Evolutionary conservation across 805 yeast species (phyloP).

Genomic region (Scheffersomyces coipomensis): DNA sequence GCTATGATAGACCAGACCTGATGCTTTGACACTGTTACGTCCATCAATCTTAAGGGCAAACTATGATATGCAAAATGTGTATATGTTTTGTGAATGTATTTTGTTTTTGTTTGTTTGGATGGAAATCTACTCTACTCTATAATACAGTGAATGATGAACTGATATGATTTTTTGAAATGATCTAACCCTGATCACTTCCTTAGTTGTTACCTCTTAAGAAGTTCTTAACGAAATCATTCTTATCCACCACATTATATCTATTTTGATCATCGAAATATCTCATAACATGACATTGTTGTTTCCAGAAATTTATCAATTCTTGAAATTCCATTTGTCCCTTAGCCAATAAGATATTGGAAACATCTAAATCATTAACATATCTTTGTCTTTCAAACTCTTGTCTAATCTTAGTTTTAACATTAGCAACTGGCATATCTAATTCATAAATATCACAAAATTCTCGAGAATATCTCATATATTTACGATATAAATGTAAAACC

Average conservation of each 20-base stretch:
- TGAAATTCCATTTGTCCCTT: slow-evolving; percentile 92
- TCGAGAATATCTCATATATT: slow-evolving; percentile 62
- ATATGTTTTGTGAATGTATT: no score
- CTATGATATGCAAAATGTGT: no score
- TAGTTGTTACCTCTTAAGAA: slow-evolving; percentile 61
- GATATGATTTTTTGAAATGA: no score
- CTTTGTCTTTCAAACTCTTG: slow-evolving; percentile 88
- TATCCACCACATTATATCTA: slow-evolving; percentile 51
- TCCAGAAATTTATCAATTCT: slow-evolving; percentile 86
- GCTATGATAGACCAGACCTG: no score
- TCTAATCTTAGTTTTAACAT: slow-evolving; percentile 78
- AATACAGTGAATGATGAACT: no score
- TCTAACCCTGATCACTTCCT: no score
- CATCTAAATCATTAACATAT: slow-evolving; percentile 63
- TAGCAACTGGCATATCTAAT: slow-evolving; percentile 73
- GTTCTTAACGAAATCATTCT: slow-evolving; percentile 66
- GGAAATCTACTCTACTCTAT: no score
- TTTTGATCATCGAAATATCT: slow-evolving; percentile 73
- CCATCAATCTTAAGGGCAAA: no score
- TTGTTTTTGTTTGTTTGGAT: no score
- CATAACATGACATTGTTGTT: slow-evolving; percentile 81
- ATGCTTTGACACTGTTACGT: no score
- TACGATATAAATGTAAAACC: slow-evolving; percentile 70
- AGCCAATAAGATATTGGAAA: slow-evolving; percentile 67
- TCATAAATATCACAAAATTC: slow-evolving; percentile 64